These are phyloP conservation scores for Zasmidium citrigriseum DNA, from an alignment of 2,329 filamentous ascomycete species.

Conservation along the genomic window DNA sequence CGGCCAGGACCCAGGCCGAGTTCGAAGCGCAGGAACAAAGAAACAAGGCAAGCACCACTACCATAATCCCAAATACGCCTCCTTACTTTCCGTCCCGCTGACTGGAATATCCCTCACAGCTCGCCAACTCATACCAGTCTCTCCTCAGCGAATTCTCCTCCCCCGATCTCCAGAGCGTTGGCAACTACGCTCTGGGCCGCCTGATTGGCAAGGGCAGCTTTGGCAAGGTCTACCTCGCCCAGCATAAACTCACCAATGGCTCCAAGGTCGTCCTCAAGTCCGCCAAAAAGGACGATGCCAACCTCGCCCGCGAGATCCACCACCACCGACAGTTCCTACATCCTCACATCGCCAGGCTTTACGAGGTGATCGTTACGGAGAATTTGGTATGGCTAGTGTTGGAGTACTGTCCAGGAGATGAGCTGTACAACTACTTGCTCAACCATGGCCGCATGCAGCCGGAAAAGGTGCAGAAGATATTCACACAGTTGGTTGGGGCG, in stretches of 20 bases:
- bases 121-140: conserved; percentile 95
- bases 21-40: conserved; percentile 37
- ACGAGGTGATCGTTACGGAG: conserved; percentile 98
- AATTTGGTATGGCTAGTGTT: conserved; percentile 91
- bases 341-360: conserved; percentile 92
- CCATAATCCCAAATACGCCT: neutral
- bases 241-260: conserved; percentile 96
- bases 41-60: conserved; percentile 31
- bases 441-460: conserved; percentile 80
- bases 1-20: conserved; percentile 36
- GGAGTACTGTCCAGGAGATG: conserved; percentile 95
- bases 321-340: conserved; percentile 98
- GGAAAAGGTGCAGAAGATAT: conserved; percentile 90
- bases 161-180: conserved; percentile 85
- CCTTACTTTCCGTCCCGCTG: conserved; percentile 2
- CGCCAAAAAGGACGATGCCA: conserved; percentile 91
- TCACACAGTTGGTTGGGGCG: conserved; percentile 91
- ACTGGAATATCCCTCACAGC: conserved; percentile 54
- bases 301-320: conserved; percentile 95
- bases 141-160: conserved; percentile 95
- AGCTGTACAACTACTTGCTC: conserved; percentile 94
- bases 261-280: conserved; percentile 99
- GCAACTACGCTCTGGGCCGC: conserved; percentile 88
- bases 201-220: conserved; percentile 98
- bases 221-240: conserved; percentile 94